These are phyloP conservation scores for Phytophthora macrochlamydospora DNA, from an alignment of 352 stramenopile species.

Conservation along the genomic window DNA sequence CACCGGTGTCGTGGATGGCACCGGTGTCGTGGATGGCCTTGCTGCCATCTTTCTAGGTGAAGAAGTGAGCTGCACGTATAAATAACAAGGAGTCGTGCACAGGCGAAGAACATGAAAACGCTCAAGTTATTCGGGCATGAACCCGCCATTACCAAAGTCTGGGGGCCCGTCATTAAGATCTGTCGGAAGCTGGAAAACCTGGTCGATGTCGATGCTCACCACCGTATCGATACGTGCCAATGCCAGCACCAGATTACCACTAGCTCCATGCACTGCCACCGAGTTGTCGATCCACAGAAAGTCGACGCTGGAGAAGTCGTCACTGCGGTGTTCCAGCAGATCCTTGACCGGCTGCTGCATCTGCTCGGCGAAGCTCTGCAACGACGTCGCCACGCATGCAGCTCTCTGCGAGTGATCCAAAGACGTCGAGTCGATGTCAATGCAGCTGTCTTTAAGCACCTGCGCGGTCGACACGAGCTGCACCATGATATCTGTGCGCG, in stretches of 20 bases:
- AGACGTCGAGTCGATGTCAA: slow-evolving; percentile 6
- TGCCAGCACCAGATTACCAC: slow-evolving; percentile 39
- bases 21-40: slow-evolving; percentile 22
- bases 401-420: slow-evolving; percentile 42
- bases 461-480: slow-evolving; percentile 50
- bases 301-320: slow-evolving; percentile 37
- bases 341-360: slow-evolving; percentile 51
- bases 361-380: slow-evolving; percentile 57
- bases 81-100: slow-evolving; percentile 3
- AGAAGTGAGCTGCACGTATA: background rate
- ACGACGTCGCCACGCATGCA: slow-evolving; percentile 49
- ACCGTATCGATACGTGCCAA: slow-evolving; percentile 54
- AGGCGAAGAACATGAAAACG: background rate
- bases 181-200: slow-evolving; percentile 47
- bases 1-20: slow-evolving; percentile 21
- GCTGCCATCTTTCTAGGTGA: slow-evolving; percentile 5
- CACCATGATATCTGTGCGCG: slow-evolving; percentile 56
- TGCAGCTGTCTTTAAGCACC: slow-evolving; percentile 37
- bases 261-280: slow-evolving; percentile 50
- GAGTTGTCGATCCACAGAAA: slow-evolving; percentile 81
- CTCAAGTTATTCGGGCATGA: background rate
- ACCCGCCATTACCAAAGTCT: background rate
- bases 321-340: slow-evolving; percentile 34
- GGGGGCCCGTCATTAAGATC: background rate
- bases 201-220: slow-evolving; percentile 43